Conservation (phyloP, 2,329 filamentous ascomycete genomes). For the Aureobasidium leucospermi region DNA sequence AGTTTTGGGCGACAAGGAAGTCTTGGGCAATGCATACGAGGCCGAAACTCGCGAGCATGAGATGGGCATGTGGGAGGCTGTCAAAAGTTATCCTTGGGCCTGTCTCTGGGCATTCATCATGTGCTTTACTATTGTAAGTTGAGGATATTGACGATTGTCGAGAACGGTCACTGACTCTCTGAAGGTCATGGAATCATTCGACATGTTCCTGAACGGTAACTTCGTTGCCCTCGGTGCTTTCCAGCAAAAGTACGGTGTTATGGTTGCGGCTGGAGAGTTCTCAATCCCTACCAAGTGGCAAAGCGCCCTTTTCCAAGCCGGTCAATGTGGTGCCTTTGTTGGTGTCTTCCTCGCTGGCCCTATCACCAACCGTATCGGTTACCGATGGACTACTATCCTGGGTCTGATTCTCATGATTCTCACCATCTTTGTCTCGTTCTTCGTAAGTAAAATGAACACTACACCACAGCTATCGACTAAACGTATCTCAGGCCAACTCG, state of each 20-base stretch:
- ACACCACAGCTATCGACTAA: not conserved
- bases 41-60: conserved; percentile 49
- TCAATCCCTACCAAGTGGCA: conserved; percentile 51
- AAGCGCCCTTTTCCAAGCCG: conserved; percentile 49
- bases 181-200: conserved; percentile 59
- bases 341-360: conserved; percentile 54
- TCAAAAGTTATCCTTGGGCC: conserved; percentile 46
- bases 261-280: conserved; percentile 17
- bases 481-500: conserved; percentile 27
- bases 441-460: conserved; percentile 20
- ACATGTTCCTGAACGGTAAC: conserved; percentile 53
- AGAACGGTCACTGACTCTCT: conserved; percentile 17
- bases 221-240: conserved; percentile 50
- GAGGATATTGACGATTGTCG: not conserved
- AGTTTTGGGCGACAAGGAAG: conserved; percentile 23
- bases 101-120: conserved; percentile 50
- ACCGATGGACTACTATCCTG: conserved; percentile 51
- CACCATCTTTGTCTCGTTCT: conserved; percentile 55
- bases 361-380: conserved; percentile 51
- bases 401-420: conserved; percentile 51
- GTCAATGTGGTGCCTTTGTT: conserved; percentile 52
- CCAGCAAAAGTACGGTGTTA: conserved; percentile 40
- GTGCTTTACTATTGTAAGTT: conserved; percentile 49
- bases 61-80: conserved; percentile 43
- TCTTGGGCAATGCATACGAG: conserved; percentile 48